Evolutionary conservation across 2,329 filamentous ascomycete genomes (phyloP), one percentile per base, ranked within the genome.

Genomic region (Diaporthe batatas): DNA sequence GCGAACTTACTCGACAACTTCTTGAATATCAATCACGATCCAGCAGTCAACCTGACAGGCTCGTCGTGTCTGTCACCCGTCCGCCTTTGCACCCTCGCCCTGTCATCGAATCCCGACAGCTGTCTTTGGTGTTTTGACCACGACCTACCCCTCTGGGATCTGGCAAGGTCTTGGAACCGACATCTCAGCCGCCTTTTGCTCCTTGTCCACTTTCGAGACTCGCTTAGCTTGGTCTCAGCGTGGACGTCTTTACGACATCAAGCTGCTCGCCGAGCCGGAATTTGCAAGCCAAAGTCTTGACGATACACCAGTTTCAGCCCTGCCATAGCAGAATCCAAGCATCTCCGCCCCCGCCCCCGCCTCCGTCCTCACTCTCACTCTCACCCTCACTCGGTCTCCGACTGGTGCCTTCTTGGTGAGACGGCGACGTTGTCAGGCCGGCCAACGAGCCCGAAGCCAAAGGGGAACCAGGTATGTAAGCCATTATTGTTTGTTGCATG

Each of bases 381-480:
- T 53, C 55, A 16, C 47, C n/a, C 62, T 53, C 32, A 16, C 29
- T 29, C 39, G 42, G 29, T 8, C 44, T 57, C 57, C 16, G n/a
- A 23, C 58, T 59, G 68, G 55, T 62, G 55, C 18, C 34, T 42
- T 42, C 39, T 62, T 44, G 23, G 44, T 53, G 12, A 47, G 34
- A 64, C 34, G 29, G 21, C 55, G 55, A 70, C 55, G 55, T 62
- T 59, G 8, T 32, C 18, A 62, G 44, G 68, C 55, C 32, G 36
- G 57, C 68, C 32, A 70, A 70, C 68, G 44, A 62, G 68, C 12
- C 39, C 39, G 4, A 16, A 42, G 14, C 39, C 34, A 25, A 47
- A 58, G 55, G 44, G 44, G 23, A 25, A 54, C 51, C 18, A 47
- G 68, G 68, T 70, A 70, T 70, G 68, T 62, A 70, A 70, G 55